Conservation (phyloP, 306 rosid genomes). For the Sechiopsis laciniata region DNA sequence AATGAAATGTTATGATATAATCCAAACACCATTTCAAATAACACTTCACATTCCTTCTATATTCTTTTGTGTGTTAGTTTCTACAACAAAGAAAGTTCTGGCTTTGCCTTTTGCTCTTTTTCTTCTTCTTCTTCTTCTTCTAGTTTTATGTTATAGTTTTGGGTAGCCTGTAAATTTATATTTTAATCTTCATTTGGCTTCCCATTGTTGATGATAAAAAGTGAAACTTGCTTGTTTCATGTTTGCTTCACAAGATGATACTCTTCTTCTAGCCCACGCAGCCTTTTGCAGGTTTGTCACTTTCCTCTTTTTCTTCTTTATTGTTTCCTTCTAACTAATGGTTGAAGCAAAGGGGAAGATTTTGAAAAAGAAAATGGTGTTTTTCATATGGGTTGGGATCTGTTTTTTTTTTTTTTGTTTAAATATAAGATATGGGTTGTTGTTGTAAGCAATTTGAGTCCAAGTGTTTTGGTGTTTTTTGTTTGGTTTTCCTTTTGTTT, state of each 20-base stretch:
- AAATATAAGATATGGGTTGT: neutral
- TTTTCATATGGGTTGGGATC: neutral
- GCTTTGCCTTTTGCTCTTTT: neutral
- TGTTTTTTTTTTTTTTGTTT: neutral
- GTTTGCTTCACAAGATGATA: conserved; percentile 9
- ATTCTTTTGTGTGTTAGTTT: too few species aligned
- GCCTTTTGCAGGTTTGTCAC: conserved; percentile 9
- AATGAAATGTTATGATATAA: conserved; percentile 7
- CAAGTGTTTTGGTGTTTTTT: neutral
- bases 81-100: neutral
- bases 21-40: neutral
- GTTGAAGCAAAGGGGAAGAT: neutral
- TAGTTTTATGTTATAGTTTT: neutral
- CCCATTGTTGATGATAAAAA: neutral
- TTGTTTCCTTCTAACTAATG: neutral
- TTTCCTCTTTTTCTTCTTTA: neutral
- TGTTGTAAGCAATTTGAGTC: neutral
- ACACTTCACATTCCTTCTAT: too few species aligned
- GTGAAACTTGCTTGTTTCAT: neutral
- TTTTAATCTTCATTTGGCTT: neutral
- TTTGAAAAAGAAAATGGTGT: conserved; percentile 8
- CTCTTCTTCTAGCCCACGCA: conserved; percentile 15
- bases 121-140: neutral
- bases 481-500: neutral
- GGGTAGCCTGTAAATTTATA: neutral